These are phyloP conservation scores for Suillus hirtellus DNA, from an alignment of 768 basidiomycete genomes.

Conservation along the genomic window DNA sequence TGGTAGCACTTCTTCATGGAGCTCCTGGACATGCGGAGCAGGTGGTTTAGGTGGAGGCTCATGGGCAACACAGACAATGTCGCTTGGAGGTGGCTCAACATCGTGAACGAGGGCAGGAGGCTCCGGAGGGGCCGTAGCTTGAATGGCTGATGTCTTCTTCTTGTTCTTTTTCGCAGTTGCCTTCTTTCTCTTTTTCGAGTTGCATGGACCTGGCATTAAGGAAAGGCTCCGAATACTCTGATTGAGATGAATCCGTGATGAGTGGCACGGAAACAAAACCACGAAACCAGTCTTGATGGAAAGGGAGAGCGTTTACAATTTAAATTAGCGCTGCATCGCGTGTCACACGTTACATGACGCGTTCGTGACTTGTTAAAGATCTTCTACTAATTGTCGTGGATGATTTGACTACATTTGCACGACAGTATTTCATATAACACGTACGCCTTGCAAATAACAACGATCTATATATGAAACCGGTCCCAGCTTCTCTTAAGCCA, in stretches of 20 bases:
- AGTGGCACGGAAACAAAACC: background rate
- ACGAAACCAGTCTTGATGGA: background rate
- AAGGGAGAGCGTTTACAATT: background rate
- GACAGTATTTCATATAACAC: background rate
- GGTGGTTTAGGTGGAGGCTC: conserved; percentile 11
- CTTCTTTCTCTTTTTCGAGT: conserved; percentile 49
- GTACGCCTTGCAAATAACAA: background rate
- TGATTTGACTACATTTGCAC: background rate
- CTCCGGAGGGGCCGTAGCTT: background rate
- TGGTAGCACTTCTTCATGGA: conserved; percentile 36
- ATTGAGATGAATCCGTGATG: background rate
- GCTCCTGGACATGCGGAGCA: conserved; percentile 9
- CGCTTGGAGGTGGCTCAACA: background rate
- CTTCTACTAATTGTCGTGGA: background rate
- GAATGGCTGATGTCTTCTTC: conserved; percentile 15
- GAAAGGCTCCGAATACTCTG: background rate
- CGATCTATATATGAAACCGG: background rate
- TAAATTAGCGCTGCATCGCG: conserved; percentile 9
- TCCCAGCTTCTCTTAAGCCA: background rate
- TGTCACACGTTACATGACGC: conserved; percentile 34
- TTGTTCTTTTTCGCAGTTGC: conserved; percentile 35
- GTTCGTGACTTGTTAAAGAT: conserved; percentile 28
- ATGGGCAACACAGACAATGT: conserved; percentile 13
- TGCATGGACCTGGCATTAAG: conserved; percentile 64
- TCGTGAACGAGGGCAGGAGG: conserved; percentile 13